phyloP scores from a whole-genome alignment of 2,329 filamentous ascomycete species.

The Tympanopsis confertula region DNA sequence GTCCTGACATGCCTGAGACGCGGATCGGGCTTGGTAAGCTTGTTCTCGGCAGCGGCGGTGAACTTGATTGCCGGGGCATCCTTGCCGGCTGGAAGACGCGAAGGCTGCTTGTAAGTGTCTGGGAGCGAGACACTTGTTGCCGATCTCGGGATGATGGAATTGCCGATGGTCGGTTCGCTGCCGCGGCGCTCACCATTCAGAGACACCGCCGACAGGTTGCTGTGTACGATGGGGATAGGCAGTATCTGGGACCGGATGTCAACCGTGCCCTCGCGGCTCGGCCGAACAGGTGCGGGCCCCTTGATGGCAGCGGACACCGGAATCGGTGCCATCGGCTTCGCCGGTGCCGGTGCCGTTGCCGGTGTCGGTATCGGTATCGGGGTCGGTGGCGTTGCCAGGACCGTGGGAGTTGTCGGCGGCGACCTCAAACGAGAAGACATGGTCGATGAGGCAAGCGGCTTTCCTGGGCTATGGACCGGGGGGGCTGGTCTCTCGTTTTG shows the following conservation, averaged over 20 bases:
- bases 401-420: neutral
- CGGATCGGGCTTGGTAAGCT: constrained; percentile 13
- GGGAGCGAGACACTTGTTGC: constrained; percentile 18
- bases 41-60: constrained; percentile 8
- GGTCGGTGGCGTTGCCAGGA: neutral
- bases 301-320: constrained; percentile 14
- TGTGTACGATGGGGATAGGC: constrained; percentile 46
- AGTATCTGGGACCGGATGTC: constrained; percentile 45
- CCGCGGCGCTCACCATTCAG: constrained; percentile 31
- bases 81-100: constrained; percentile 16
- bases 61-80: constrained; percentile 10
- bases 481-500: constrained; percentile 16
- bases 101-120: constrained; percentile 13
- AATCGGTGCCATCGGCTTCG: constrained; percentile 12
- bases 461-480: constrained; percentile 12
- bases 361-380: constrained; percentile 1
- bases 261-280: constrained; percentile 58
- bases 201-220: constrained; percentile 40
- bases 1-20: no score
- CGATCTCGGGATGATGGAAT: constrained; percentile 19
- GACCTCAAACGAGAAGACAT: neutral
- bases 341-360: constrained; percentile 9
- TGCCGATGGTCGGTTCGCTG: constrained; percentile 20
- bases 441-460: no score
- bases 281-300: constrained; percentile 39